phyloP scores from a whole-genome alignment of 345 rosid species.

The Bruguiera parviflora region DNA sequence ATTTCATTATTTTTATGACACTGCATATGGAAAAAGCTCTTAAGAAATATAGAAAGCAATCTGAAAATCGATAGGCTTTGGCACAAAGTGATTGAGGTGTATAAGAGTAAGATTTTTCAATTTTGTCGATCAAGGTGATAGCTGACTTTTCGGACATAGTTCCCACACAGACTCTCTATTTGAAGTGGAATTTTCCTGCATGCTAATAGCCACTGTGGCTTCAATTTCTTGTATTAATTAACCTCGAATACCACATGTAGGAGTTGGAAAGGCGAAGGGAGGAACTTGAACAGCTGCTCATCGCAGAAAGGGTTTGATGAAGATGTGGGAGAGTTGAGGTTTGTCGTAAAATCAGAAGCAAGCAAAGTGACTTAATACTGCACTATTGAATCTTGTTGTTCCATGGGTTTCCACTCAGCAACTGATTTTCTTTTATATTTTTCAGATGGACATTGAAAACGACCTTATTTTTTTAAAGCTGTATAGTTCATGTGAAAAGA shows the following conservation, averaged over 20 bases:
- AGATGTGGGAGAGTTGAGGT: background rate
- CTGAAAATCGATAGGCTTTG: too few species aligned
- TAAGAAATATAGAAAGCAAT: too few species aligned
- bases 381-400: background rate
- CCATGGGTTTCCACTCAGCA: background rate
- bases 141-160: too few species aligned
- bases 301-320: conserved; percentile 45
- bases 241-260: conserved; percentile 33
- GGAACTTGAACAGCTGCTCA: conserved; percentile 81
- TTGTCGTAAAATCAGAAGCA: background rate
- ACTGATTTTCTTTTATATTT: background rate
- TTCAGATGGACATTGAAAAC: background rate
- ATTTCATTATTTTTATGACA: too few species aligned
- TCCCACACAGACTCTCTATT: too few species aligned
- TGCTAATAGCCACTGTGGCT: background rate
- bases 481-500: background rate
- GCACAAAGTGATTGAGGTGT: too few species aligned
- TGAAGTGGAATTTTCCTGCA: too few species aligned
- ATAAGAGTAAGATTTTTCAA: too few species aligned
- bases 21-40: too few species aligned
- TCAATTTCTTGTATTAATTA: background rate
- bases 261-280: conserved; percentile 74
- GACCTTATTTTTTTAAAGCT: background rate
- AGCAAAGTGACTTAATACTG: background rate
- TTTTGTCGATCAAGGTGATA: too few species aligned